A percentile compares a stretch with the other conserved stretches of the same genome.
These are phyloP conservation scores for Vitis hybrid DNA, from an alignment of 177 flowering plant species.

Conservation along the genomic window DNA sequence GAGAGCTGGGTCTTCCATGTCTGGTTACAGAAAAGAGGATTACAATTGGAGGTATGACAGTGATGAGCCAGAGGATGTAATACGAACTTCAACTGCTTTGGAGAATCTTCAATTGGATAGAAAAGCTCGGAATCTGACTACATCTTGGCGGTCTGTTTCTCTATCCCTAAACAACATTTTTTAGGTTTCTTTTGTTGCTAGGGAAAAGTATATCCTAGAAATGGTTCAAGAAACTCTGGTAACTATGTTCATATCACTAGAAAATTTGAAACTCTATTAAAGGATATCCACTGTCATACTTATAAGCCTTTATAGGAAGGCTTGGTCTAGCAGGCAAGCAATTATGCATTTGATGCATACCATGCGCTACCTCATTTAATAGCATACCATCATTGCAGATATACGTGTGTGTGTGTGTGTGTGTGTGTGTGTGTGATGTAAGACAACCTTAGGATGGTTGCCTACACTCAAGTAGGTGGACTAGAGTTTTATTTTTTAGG, in stretches of 20 bases:
- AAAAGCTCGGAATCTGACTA: conserved; percentile 84
- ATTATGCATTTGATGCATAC: too few species aligned
- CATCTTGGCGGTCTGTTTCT: conserved; percentile 82
- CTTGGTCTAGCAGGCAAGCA: too few species aligned
- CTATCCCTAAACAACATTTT: not conserved
- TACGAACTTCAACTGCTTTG: conserved; percentile 81
- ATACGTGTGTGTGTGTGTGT: too few species aligned
- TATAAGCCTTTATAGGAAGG: too few species aligned
- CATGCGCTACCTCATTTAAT: too few species aligned
- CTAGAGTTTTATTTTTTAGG: too few species aligned
- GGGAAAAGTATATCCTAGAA: not conserved
- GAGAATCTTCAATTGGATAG: conserved; percentile 96
- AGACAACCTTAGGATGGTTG: too few species aligned
- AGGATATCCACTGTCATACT: not conserved
- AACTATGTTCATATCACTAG: not conserved
- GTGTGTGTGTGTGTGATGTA: too few species aligned
- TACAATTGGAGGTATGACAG: conserved; percentile 87
- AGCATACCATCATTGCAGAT: too few species aligned
- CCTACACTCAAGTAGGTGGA: too few species aligned
- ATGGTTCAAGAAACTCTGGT: not conserved
- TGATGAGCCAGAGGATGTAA: conserved; percentile 87
- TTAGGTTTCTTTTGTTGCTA: not conserved
- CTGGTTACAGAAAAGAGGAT: conserved; percentile 87
- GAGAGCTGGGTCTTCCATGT: conserved; percentile 69
- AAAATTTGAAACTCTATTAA: not conserved